These are phyloP conservation scores for Linum usitatissimum DNA, from an alignment of 345 rosid species.

Conservation along the genomic window DNA sequence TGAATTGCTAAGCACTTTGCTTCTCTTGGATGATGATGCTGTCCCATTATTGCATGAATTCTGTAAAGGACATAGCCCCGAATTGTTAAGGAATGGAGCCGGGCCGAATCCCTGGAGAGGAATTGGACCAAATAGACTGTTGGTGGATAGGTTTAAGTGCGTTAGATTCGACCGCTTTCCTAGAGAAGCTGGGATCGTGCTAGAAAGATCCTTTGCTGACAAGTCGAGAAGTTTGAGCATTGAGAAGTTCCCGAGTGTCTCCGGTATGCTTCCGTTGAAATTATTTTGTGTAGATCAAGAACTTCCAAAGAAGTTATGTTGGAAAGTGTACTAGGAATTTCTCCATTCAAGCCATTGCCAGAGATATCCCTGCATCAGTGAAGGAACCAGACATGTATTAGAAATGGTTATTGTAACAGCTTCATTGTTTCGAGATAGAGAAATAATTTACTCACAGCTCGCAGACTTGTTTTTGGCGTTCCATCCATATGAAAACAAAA, in stretches of 20 bases:
- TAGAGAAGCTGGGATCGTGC: conserved; percentile 61
- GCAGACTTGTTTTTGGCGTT: too few species aligned
- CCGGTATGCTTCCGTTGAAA: conserved; percentile 58
- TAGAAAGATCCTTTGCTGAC: conserved; percentile 60
- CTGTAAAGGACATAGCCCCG: conserved; percentile 62
- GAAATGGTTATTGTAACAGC: too few species aligned
- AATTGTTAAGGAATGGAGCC: conserved; percentile 60
- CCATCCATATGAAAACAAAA: too few species aligned
- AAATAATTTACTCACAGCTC: too few species aligned
- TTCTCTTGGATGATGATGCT: conserved; percentile 21
- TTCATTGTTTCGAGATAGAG: too few species aligned
- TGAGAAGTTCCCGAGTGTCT: conserved; percentile 43
- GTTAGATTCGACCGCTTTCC: conserved; percentile 37
- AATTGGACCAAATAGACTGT: conserved; percentile 63
- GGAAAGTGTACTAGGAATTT: conserved; percentile 46
- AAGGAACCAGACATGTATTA: conserved; percentile 8
- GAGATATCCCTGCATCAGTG: conserved; percentile 69
- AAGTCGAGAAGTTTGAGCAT: conserved; percentile 50
- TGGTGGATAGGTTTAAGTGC: conserved; percentile 62
- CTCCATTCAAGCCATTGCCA: conserved; percentile 58
- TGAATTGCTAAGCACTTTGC: conserved; percentile 53
- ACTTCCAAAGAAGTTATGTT: conserved; percentile 66
- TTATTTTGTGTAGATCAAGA: conserved; percentile 62
- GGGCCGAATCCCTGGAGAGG: conserved; percentile 62
- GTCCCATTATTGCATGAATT: conserved; percentile 35